Evolutionary conservation across 2,329 filamentous ascomycete genomes (phyloP).

Genomic region (Fusarium sp.): DNA sequence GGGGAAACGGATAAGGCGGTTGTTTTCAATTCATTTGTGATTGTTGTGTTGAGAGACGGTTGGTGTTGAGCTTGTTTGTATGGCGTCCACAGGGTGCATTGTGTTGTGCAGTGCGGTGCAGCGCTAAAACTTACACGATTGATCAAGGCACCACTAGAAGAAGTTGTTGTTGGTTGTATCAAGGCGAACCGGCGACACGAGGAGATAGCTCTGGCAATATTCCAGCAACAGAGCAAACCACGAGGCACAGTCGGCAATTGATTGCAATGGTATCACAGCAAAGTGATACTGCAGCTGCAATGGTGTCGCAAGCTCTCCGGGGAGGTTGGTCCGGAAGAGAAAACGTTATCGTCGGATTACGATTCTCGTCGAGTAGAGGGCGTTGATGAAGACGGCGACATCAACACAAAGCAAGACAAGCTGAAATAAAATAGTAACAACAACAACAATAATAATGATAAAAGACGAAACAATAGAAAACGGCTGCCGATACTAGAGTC

Average conservation of each 20-base stretch:
- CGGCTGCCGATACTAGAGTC: conserved; percentile 41
- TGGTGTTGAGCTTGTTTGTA: conserved; percentile 8
- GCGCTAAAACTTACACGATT: conserved; percentile 39
- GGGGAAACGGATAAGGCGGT: not conserved
- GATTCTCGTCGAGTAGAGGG: conserved; percentile 15
- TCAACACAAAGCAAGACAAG: conserved; percentile 6
- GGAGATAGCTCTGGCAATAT: conserved; percentile 51
- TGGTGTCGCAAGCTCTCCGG: conserved; percentile 2
- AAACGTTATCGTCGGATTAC: conserved; percentile 32
- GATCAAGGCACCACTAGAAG: conserved; percentile 24
- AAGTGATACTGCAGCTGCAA: conserved; percentile 34
- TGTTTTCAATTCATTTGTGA: conserved; percentile 12
- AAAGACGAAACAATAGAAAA: conserved; percentile 24
- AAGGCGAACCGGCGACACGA: conserved; percentile 35
- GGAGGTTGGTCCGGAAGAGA: conserved; percentile 18
- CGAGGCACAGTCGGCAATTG: conserved; percentile 40
- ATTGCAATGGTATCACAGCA: conserved; percentile 26
- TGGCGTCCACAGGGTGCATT: conserved; percentile 12
- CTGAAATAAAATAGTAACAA: too few relatives aligned
- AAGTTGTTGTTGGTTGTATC: not conserved
- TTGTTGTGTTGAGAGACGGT: not conserved
- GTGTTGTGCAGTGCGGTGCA: not conserved
- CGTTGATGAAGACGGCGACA: conserved; percentile 7
- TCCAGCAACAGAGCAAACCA: conserved; percentile 52
- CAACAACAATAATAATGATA: conserved; percentile 7